Percentiles rank a stretch among this genome's conserved stretches.
These are phyloP conservation scores for Cladosporium sp. DNA, from an alignment of 2,329 filamentous ascomycete genomes.

Conservation along the genomic window DNA sequence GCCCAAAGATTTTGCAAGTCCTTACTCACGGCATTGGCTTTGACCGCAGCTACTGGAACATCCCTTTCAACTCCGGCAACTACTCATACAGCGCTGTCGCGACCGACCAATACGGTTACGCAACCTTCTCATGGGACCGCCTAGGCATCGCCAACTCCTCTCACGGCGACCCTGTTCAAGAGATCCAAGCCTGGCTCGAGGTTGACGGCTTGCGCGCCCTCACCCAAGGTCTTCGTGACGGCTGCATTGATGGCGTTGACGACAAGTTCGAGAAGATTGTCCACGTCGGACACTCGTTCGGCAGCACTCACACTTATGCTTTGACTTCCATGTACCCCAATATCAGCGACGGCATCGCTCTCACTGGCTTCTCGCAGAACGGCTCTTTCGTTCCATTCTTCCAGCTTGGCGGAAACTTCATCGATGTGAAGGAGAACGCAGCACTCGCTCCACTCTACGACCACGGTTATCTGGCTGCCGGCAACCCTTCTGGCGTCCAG, in stretches of 20 bases:
- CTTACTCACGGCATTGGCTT: constrained; percentile 54
- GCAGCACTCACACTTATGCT: constrained; percentile 51
- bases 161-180: constrained; percentile 55
- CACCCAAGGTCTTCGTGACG: constrained; percentile 47
- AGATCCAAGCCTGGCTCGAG: constrained; percentile 57
- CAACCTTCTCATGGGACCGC: constrained; percentile 59
- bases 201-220: constrained; percentile 54
- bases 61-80: constrained; percentile 53
- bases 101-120: constrained; percentile 52
- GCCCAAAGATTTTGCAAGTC: constrained; percentile 42
- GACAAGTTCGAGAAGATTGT: constrained; percentile 43
- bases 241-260: constrained; percentile 42
- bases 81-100: constrained; percentile 60
- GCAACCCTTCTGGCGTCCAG: constrained; percentile 47
- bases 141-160: constrained; percentile 58
- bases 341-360: constrained; percentile 54
- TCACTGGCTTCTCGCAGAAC: constrained; percentile 58
- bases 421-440: constrained; percentile 29
- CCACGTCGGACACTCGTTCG: constrained; percentile 63
- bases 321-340: constrained; percentile 51
- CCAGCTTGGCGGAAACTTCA: constrained; percentile 29
- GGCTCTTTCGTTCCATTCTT: constrained; percentile 39
- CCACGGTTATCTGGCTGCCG: constrained; percentile 52
- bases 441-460: constrained; percentile 26
- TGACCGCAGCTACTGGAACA: constrained; percentile 60